Conservation (phyloP, 2,329 filamentous ascomycete species). For the Phoma herbarum region DNA sequence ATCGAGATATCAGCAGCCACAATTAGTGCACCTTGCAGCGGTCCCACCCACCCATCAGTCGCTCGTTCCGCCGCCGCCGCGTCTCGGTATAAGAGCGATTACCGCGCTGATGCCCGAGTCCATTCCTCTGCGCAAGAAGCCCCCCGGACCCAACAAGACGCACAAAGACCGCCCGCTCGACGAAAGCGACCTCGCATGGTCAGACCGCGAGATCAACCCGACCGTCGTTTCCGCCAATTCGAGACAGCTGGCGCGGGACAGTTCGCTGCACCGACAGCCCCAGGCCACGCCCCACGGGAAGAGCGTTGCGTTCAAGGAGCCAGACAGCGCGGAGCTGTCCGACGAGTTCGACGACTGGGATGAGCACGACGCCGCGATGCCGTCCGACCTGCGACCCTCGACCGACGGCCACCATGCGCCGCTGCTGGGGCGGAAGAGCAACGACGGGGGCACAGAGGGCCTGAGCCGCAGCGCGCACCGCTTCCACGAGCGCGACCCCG, state of each 20-base stretch:
- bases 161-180: slow-evolving; percentile 18
- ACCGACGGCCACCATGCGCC: slow-evolving; percentile 60
- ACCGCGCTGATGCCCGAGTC: slow-evolving; percentile 50
- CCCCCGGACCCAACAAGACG: slow-evolving; percentile 19
- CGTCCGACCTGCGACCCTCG: slow-evolving; percentile 58
- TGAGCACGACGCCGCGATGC: slow-evolving; percentile 57
- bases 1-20: slow-evolving; percentile 19
- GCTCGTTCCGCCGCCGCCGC: neutral
- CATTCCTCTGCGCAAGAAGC: slow-evolving; percentile 46
- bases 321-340: slow-evolving; percentile 26
- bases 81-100: slow-evolving; percentile 21
- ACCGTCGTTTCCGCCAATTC: neutral
- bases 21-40: slow-evolving; percentile 24
- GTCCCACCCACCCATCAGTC: slow-evolving; percentile 10
- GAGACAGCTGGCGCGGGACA: neutral
- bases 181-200: slow-evolving; percentile 25
- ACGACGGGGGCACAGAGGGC: slow-evolving; percentile 48
- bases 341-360: slow-evolving; percentile 58
- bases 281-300: neutral
- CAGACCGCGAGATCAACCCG: slow-evolving; percentile 33
- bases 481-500: slow-evolving; percentile 81
- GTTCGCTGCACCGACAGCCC: no score
- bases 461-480: slow-evolving; percentile 55
- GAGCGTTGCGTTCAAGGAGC: neutral
- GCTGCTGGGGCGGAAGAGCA: slow-evolving; percentile 58